A percentile compares a stretch with the other conserved stretches of the same genome.
phyloP scores from a whole-genome alignment of 2,329 filamentous ascomycete species.

The Aureobasidium melanogenum region DNA sequence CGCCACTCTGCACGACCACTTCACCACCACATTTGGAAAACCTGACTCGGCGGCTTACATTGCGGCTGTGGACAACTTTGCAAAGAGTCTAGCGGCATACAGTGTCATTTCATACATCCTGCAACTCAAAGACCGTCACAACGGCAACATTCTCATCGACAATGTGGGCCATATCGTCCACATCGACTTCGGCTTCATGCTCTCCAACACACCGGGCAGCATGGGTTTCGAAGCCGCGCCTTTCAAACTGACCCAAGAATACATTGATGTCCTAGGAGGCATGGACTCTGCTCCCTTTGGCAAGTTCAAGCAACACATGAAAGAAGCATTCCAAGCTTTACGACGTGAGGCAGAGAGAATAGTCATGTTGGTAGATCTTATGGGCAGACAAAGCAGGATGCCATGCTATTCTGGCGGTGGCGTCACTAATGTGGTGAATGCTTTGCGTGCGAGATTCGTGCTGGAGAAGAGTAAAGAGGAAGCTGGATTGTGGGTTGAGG shows the following conservation, averaged over 20 bases:
- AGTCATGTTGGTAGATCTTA: conserved; percentile 73
- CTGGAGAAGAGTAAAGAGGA: conserved; percentile 75
- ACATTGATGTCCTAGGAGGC: conserved; percentile 74
- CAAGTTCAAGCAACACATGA: conserved; percentile 70
- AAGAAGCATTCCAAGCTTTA: conserved; percentile 74
- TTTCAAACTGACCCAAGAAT: conserved; percentile 79
- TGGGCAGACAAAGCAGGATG: conserved; percentile 78
- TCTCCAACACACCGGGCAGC: conserved; percentile 75
- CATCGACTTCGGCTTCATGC: conserved; percentile 86
- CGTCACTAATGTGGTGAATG: conserved; percentile 59
- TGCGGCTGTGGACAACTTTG: conserved; percentile 69
- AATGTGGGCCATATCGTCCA: conserved; percentile 80
- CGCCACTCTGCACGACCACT: conserved; percentile 73
- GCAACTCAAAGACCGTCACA: conserved; percentile 78
- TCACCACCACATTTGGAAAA: conserved; percentile 66
- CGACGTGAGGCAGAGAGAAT: conserved; percentile 71
- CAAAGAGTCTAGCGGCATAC: conserved; percentile 73
- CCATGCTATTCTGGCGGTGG: conserved; percentile 71
- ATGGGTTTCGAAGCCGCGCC: conserved; percentile 81
- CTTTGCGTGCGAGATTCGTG: conserved; percentile 67
- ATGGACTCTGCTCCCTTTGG: conserved; percentile 60
- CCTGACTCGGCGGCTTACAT: conserved; percentile 60
- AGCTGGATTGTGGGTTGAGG: conserved; percentile 73
- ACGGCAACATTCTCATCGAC: conserved; percentile 78
- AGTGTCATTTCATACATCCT: conserved; percentile 77